A percentile compares a stretch with the other conserved stretches of the same genome.
Evolutionary conservation across 2,329 filamentous ascomycete genomes (phyloP).

Genomic region (Colletotrichum tropicale): DNA sequence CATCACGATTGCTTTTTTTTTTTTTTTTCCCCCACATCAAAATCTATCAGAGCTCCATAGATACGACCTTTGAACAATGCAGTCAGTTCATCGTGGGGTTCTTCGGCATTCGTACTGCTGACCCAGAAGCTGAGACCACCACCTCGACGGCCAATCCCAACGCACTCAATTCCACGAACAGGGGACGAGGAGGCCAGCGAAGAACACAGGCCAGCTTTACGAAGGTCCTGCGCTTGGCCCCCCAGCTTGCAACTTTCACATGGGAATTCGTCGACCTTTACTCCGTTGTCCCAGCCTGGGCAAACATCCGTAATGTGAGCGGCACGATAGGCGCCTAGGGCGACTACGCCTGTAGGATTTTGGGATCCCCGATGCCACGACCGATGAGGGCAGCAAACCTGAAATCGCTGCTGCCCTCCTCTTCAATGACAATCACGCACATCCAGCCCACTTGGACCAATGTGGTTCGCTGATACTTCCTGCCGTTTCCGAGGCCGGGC

Average conservation of each 20-base stretch:
- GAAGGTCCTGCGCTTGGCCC: neutral
- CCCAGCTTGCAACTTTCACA: conserved; percentile 3
- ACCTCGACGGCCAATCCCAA: neutral
- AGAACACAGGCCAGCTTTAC: neutral
- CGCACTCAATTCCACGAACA: neutral
- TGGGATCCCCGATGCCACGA: neutral
- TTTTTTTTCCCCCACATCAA: neutral
- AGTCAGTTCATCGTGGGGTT: neutral
- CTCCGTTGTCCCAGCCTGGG: neutral
- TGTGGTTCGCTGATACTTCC: neutral
- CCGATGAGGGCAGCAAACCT: neutral
- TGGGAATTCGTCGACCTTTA: neutral
- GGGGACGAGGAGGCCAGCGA: neutral
- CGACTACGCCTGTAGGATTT: neutral
- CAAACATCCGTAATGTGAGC: neutral
- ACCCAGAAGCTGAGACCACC: neutral
- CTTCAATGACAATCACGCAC: neutral
- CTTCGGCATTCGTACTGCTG: neutral
- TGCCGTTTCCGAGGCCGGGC: neutral
- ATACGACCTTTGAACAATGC: neutral
- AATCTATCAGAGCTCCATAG: neutral
- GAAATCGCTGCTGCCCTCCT: neutral
- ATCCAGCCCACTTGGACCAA: neutral
- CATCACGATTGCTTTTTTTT: neutral
- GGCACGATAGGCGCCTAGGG: neutral